phyloP scores from a whole-genome alignment of 768 basidiomycete genomes.

The Gyrodon lividus region DNA sequence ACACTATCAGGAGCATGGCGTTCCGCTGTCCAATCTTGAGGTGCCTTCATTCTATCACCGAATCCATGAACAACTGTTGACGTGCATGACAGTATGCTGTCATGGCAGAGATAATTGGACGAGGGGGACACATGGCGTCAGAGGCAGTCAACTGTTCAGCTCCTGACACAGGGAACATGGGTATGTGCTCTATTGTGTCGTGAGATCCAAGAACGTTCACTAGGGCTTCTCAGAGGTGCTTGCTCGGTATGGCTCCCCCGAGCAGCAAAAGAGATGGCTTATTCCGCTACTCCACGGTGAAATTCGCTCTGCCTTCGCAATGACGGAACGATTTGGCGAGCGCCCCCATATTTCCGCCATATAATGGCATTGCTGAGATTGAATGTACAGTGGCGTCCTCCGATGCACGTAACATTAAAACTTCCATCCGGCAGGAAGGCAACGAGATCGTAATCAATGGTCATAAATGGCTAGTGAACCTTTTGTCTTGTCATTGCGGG shows the following conservation, averaged over 20 bases:
- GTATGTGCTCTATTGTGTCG: conserved; percentile 40
- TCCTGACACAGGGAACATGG: conserved; percentile 98
- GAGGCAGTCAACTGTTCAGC: conserved; percentile 93
- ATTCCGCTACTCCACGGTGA: conserved; percentile 85
- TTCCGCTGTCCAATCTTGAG: conserved; percentile 92
- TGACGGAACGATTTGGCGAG: conserved; percentile 92
- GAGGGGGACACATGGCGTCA: conserved; percentile 77
- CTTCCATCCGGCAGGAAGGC: conserved; percentile 80
- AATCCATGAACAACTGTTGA: not conserved
- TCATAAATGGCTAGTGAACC: conserved; percentile 78
- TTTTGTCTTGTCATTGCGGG: not conserved
- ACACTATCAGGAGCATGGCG: conserved; percentile 88
- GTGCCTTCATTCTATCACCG: conserved; percentile 39
- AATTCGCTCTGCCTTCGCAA: conserved; percentile 92
- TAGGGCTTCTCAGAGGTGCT: conserved; percentile 73
- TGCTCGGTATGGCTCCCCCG: conserved; percentile 88
- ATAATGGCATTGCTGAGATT: conserved; percentile 10
- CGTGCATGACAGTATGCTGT: conserved; percentile 74
- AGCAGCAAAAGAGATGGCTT: conserved; percentile 91
- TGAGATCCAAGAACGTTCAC: not conserved
- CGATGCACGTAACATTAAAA: conserved; percentile 93
- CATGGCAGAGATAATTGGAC: conserved; percentile 94
- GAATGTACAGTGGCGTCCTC: conserved; percentile 69
- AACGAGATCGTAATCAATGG: conserved; percentile 91
- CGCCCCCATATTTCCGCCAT: conserved; percentile 4